Evolutionary conservation across 2,329 filamentous ascomycete genomes (phyloP), one percentile per base, ranked within the genome.

Genomic region (Sarocladiaceae sp.): DNA sequence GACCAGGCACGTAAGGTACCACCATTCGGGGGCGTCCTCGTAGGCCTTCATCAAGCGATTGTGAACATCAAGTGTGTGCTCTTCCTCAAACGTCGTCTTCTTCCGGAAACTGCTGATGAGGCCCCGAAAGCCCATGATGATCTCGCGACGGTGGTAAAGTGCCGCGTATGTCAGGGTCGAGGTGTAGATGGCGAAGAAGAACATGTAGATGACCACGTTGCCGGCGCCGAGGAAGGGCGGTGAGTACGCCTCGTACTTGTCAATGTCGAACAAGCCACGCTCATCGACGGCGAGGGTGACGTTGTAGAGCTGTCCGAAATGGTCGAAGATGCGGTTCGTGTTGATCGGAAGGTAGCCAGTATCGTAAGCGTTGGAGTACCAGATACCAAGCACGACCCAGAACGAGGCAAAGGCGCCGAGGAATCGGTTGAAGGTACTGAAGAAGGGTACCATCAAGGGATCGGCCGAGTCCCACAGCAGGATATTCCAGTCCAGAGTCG

Each of bases 341-440:
- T 76, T 78, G 66, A 80, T 76, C 26, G 74, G 73, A 23, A 79
- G 64, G 57, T 80, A 84, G 50, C 75, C 71, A 11, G 75, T 77
- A 63, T 80, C 78, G 68, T 77, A 86, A 2, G 77, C 65, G 51
- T 82, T 81, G 40, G 70, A 75, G 62, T 79, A 87, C 68, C 82
- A 84, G 8, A 87, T 61, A 23, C 68, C 78, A 2, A 79, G 64
- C 13, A 82, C 70, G 13, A 86, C 68, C 67, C 79, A 76, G 58
- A 76, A 75, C 39, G 75, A 78, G 29, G 79, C 56, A 12, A 83
- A 71, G 48, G 79, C 73, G 26, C 83, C 83, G 40, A 83, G 66
- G 55, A 84, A 71, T 20, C 78, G 80, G 64, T 87, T 87, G 52
- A 82, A 71, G 39, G 83, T 84, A 25, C 78, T 79, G 66, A 82